Evolutionary conservation across 805 yeast genomes (phyloP).

Genomic region (Sporopachydermia quercuum): DNA sequence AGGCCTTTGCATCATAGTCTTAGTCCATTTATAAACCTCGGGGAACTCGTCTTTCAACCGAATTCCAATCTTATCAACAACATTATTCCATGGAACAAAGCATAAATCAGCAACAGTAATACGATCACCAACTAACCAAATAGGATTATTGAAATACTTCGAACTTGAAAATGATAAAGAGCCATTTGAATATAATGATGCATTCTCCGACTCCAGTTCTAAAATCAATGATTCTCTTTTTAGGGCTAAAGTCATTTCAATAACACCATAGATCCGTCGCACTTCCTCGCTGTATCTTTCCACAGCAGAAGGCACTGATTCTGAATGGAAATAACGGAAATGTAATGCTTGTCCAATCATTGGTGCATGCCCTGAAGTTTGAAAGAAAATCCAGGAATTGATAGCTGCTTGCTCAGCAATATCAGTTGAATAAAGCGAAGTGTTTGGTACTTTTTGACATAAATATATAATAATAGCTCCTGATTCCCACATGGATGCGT

Average conservation of each 20-base stretch:
- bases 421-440: slow-evolving; percentile 65
- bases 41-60: slow-evolving; percentile 80
- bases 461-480: slow-evolving; percentile 82
- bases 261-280: slow-evolving; percentile 81
- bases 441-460: slow-evolving; percentile 46
- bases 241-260: slow-evolving; percentile 91
- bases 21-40: slow-evolving; percentile 93
- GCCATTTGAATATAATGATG: slow-evolving; percentile 77
- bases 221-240: slow-evolving; percentile 77
- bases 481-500: slow-evolving; percentile 83
- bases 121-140: slow-evolving; percentile 85
- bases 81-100: slow-evolving; percentile 95
- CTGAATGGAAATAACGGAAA: slow-evolving; percentile 80
- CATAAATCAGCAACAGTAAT: slow-evolving; percentile 79
- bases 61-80: slow-evolving; percentile 83
- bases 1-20: slow-evolving; percentile 89
- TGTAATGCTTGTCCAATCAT: slow-evolving; percentile 96
- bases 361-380: slow-evolving; percentile 96
- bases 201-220: slow-evolving; percentile 80
- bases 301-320: slow-evolving; percentile 75
- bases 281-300: slow-evolving; percentile 88
- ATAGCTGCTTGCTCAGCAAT: slow-evolving; percentile 72
- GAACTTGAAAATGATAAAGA: slow-evolving; percentile 77
- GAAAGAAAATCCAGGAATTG: slow-evolving; percentile 82
- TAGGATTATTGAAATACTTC: slow-evolving; percentile 81